Evolutionary conservation across 2,329 filamentous ascomycete genomes (phyloP).

Genomic region (Chaetomiaceae sp.): DNA sequence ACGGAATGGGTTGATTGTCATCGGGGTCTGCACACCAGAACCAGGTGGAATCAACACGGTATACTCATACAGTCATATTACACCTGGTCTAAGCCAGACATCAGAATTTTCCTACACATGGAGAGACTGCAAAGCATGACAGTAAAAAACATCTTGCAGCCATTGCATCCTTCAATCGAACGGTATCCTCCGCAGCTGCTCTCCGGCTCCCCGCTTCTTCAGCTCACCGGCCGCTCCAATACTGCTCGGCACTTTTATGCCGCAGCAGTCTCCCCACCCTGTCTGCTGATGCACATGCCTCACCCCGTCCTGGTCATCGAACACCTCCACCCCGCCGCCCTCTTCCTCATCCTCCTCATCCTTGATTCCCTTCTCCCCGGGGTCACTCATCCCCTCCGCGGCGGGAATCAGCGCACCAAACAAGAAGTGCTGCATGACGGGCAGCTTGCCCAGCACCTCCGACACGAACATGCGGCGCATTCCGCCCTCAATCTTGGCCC

Average conservation of each 20-base stretch:
- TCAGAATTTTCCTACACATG: too few relatives aligned
- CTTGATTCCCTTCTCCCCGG: constrained; percentile 41
- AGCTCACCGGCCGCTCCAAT: constrained; percentile 85
- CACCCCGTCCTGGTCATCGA: constrained; percentile 53
- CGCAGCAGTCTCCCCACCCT: constrained; percentile 93
- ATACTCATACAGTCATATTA: too few relatives aligned
- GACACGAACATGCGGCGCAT: constrained; percentile 97
- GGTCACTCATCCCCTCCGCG: constrained; percentile 70
- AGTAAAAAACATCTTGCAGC: not conserved
- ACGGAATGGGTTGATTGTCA: too few relatives aligned
- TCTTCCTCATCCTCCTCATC: constrained; percentile 42
- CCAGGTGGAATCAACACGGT: too few relatives aligned
- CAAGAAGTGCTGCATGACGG: constrained; percentile 97
- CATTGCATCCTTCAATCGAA: constrained; percentile 55
- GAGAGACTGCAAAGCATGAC: too few relatives aligned
- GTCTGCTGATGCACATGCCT: constrained; percentile 65
- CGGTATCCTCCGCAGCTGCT: constrained; percentile 65
- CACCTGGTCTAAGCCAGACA: too few relatives aligned
- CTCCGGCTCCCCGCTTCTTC: constrained; percentile 61
- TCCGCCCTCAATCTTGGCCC: constrained; percentile 86
- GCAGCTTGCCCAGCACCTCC: constrained; percentile 86
- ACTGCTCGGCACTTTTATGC: constrained; percentile 93
- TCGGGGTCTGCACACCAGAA: too few relatives aligned
- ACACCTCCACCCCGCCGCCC: constrained; percentile 55
- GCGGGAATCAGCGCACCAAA: constrained; percentile 84